phyloP scores from a whole-genome alignment of 2,329 filamentous ascomycete species.

The Colletotrichum lindemuthianum region DNA sequence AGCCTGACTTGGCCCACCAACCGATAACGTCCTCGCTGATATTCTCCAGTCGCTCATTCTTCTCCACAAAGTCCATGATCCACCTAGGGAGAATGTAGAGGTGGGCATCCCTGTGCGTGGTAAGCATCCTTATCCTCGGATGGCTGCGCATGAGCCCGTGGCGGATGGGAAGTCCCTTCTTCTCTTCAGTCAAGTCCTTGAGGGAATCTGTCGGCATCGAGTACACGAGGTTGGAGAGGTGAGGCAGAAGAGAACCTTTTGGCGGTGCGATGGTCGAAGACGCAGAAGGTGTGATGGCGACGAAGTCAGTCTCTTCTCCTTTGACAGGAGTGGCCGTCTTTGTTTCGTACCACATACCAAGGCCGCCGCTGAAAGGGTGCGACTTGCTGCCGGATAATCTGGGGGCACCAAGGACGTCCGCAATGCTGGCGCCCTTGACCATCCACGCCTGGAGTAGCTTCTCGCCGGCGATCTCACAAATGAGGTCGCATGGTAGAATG shows the following conservation, averaged over 20 bases:
- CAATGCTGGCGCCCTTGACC: constrained; percentile 79
- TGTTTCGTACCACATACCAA: constrained; percentile 93
- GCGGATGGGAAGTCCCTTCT: constrained; percentile 77
- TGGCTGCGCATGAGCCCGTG: constrained; percentile 80
- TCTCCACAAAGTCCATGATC: constrained; percentile 84
- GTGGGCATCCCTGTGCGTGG: constrained; percentile 88
- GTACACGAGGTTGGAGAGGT: constrained; percentile 83
- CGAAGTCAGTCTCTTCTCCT: constrained; percentile 91
- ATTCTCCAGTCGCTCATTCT: constrained; percentile 85
- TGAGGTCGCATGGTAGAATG: constrained; percentile 90
- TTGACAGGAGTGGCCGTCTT: constrained; percentile 80
- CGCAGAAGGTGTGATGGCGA: constrained; percentile 78
- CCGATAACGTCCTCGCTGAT: constrained; percentile 92
- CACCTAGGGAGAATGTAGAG: constrained; percentile 95
- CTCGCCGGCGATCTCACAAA: constrained; percentile 88
- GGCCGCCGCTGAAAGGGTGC: constrained; percentile 73
- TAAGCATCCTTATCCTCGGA: constrained; percentile 81
- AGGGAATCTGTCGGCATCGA: constrained; percentile 89
- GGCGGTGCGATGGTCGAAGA: constrained; percentile 54
- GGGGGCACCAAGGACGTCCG: constrained; percentile 64
- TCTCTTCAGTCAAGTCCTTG: constrained; percentile 82
- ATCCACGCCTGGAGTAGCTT: constrained; percentile 92
- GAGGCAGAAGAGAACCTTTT: constrained; percentile 71
- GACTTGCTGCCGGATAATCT: constrained; percentile 50
- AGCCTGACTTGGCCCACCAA: constrained; percentile 94